Evolutionary conservation across 208 protist species (phyloP).

Genomic region (Leishmania braziliensis): DNA sequence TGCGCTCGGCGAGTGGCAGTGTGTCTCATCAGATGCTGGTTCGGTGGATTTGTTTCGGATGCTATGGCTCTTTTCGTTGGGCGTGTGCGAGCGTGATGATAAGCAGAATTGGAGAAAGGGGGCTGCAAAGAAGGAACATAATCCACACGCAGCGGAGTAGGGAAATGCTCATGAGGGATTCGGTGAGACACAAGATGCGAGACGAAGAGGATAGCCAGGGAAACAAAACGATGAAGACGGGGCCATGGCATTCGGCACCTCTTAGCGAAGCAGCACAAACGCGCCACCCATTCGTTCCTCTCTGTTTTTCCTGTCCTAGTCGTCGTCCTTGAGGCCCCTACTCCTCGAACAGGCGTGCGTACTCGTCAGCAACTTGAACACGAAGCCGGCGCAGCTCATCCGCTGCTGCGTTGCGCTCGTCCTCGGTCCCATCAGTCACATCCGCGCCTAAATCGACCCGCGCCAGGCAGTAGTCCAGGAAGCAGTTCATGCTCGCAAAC

Average conservation of each 20-base stretch:
- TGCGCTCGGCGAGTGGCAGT: neutral
- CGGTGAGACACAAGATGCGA: neutral
- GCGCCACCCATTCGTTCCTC: neutral
- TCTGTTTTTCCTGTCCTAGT: neutral
- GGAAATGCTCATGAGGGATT: neutral
- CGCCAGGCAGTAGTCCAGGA: constrained; percentile 39
- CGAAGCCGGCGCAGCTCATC: constrained; percentile 1
- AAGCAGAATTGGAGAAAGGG: neutral
- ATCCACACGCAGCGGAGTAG: neutral
- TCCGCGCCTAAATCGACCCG: neutral
- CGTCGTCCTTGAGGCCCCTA: neutral
- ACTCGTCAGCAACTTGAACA: neutral
- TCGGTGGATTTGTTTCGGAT: neutral
- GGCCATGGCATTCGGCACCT: neutral
- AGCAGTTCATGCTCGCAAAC: constrained; percentile 46
- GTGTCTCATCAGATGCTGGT: no score
- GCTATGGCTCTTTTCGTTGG: neutral
- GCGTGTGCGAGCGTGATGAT: neutral
- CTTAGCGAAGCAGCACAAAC: neutral
- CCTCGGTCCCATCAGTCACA: constrained; percentile 4
- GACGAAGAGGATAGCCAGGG: neutral
- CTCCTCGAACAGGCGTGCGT: constrained; percentile 6
- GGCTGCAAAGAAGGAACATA: neutral
- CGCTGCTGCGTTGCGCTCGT: neutral
- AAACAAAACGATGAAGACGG: neutral